Conservation (phyloP, 371 early-diverging fungal genomes). For the Actinomortierella ambigua region DNA sequence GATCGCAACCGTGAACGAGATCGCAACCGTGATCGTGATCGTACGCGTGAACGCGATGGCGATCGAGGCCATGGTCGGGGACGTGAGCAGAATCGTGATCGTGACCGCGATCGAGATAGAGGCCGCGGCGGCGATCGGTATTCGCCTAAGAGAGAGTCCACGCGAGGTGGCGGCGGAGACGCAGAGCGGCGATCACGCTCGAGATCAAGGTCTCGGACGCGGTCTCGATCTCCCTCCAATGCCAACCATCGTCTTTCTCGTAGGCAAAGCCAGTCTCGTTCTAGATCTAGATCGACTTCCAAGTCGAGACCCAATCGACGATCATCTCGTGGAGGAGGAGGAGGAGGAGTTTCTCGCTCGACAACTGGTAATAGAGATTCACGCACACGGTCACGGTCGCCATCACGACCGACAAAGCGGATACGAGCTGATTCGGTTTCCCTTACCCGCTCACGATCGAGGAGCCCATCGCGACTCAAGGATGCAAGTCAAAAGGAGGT, state of each 20-base stretch:
- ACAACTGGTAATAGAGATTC: no score
- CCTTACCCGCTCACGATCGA: no score
- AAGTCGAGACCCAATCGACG: neutral
- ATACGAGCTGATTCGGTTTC: no score
- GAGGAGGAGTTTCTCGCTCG: no score
- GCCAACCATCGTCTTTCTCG: neutral
- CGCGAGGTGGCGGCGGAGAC: no score
- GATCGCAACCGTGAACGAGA: conserved; percentile 8
- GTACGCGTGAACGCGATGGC: conserved; percentile 15
- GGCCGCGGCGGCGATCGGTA: neutral
- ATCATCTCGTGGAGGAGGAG: no score
- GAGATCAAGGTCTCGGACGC: conserved; percentile 21
- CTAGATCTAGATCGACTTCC: neutral
- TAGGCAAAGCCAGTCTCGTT: neutral
- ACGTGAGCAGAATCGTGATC: conserved; percentile 3
- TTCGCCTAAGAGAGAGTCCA: no score
- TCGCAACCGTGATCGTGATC: conserved; percentile 13
- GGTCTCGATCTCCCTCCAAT: conserved; percentile 8
- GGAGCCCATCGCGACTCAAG: no score
- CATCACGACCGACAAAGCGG: no score
- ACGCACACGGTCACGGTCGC: no score
- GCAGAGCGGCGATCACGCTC: neutral
- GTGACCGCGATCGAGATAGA: conserved; percentile 8
- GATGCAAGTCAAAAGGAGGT: no score
- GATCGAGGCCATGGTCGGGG: conserved; percentile 13